Percentiles rank a stretch among this genome's conserved stretches.
phyloP scores from a whole-genome alignment of 1,284 basidiomycete species.

The Naganishia sp. region DNA sequence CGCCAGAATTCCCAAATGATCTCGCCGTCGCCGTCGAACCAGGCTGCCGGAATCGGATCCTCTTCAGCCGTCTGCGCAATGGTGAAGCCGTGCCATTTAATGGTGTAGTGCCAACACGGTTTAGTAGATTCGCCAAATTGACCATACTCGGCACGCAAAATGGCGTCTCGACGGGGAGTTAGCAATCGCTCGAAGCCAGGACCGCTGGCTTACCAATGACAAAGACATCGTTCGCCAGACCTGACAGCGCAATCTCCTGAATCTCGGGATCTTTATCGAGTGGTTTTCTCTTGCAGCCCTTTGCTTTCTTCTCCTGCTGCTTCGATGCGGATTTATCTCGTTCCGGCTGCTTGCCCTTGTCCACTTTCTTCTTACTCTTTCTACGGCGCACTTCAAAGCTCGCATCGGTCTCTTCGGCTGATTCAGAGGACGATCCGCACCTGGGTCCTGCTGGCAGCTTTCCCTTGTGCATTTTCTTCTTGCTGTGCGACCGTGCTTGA shows the following conservation, averaged over 20 bases:
- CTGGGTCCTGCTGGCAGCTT: too few species aligned
- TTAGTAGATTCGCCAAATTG: neutral
- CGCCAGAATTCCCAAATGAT: conserved; percentile 18
- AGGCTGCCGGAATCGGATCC: conserved; percentile 10
- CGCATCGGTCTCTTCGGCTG: conserved; percentile 22
- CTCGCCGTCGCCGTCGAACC: conserved; percentile 15
- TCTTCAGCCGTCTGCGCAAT: conserved; percentile 23
- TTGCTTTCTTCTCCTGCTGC: neutral
- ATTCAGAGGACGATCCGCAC: neutral
- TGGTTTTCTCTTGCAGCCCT: neutral
- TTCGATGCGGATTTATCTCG: neutral
- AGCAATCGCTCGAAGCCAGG: neutral
- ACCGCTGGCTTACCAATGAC: conserved; percentile 9
- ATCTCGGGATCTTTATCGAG: conserved; percentile 4
- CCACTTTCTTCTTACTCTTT: neutral
- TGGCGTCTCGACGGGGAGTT: conserved; percentile 6
- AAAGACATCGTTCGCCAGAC: conserved; percentile 2
- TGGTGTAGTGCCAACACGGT: conserved; percentile 20
- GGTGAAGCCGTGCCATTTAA: conserved; percentile 30
- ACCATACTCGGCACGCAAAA: conserved; percentile 15
- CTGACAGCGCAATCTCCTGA: conserved; percentile 6
- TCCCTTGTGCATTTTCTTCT: too few species aligned
- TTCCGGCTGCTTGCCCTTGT: conserved; percentile 10
- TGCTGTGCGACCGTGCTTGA: neutral
- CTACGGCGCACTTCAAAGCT: neutral